A percentile compares a stretch with the other conserved stretches of the same genome.
Evolutionary conservation across 495 filamentous ascomycete species (phyloP).

Genomic region (Hypoxylon fragiforme): DNA sequence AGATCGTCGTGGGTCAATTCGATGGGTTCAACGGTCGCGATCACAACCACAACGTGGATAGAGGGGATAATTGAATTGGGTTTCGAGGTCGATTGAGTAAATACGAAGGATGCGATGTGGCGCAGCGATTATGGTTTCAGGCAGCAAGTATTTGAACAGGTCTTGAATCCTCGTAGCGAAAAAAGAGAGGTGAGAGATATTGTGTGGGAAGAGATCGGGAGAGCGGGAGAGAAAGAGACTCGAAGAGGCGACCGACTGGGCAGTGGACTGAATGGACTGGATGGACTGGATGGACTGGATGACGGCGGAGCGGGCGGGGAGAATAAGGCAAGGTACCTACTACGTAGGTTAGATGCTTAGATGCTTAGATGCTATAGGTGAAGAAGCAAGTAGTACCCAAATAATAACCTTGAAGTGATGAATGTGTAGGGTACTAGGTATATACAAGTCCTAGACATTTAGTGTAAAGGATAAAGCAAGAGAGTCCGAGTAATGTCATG

Average conservation of each 20-base stretch:
- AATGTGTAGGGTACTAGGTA: constrained; percentile 9
- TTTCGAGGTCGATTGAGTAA: constrained; percentile 9
- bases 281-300: no score
- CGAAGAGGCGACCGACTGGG: constrained; percentile 9
- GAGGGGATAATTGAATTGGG: constrained; percentile 5
- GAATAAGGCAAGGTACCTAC: constrained; percentile 6
- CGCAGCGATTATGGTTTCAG: constrained; percentile 7
- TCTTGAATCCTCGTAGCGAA: constrained; percentile 16
- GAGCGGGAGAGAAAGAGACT: constrained; percentile 3
- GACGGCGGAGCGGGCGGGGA: constrained; percentile 29
- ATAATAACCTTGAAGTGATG: background rate
- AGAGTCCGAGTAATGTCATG: constrained; percentile 23
- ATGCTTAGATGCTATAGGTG: constrained; percentile 11
- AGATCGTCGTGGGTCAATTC: constrained; percentile 1
- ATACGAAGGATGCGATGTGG: constrained; percentile 7
- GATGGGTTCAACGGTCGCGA: constrained; percentile 6
- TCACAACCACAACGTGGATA: constrained; percentile 6
- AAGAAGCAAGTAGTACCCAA: constrained; percentile 10
- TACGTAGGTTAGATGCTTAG: no score
- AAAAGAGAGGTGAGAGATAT: no score
- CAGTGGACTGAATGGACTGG: constrained; percentile 20
- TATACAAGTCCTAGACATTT: constrained; percentile 6
- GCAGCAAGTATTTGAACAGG: constrained; percentile 1
- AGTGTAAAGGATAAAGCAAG: background rate
- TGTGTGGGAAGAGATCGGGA: background rate